phyloP scores from a whole-genome alignment of 2,329 filamentous ascomycete genomes.

The Laburnicola sp. region DNA sequence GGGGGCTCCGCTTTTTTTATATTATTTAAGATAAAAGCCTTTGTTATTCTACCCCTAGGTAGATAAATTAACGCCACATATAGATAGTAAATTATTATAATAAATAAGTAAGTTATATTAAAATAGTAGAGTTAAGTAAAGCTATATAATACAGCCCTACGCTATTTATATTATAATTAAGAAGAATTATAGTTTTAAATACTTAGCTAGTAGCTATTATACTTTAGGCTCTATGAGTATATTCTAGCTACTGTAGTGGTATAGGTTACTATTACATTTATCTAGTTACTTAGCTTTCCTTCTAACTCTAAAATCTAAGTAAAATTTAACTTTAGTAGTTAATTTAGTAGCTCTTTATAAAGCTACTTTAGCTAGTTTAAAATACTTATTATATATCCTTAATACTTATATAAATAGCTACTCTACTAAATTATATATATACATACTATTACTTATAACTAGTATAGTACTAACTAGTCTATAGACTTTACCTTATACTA shows the following conservation, averaged over 20 bases:
- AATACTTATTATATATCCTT: too few species aligned
- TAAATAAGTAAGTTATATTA: conserved; percentile 19
- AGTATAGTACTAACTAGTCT: too few species aligned
- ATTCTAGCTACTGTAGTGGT: not conserved
- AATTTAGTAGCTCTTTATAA: too few species aligned
- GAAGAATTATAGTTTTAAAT: not conserved
- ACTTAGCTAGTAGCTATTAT: not conserved
- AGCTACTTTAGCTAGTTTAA: too few species aligned
- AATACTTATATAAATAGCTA: too few species aligned
- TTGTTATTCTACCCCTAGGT: conserved; percentile 20
- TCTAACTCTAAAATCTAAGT: too few species aligned
- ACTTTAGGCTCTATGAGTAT: not conserved
- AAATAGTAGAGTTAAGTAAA: conserved; percentile 17
- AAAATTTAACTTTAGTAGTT: too few species aligned
- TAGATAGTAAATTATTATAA: conserved; percentile 26
- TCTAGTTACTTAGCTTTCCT: not conserved
- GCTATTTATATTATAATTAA: not conserved
- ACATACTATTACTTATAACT: too few species aligned
- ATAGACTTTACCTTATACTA: too few species aligned
- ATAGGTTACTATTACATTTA: not conserved
- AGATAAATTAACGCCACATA: conserved; percentile 3
- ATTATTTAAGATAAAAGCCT: conserved; percentile 17
- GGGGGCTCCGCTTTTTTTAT: too few species aligned
- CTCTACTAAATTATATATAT: too few species aligned
- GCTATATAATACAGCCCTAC: conserved; percentile 1